phyloP scores from a whole-genome alignment of 225 moss, liverwort and hornwort species.

The Straminergon stramineum region DNA sequence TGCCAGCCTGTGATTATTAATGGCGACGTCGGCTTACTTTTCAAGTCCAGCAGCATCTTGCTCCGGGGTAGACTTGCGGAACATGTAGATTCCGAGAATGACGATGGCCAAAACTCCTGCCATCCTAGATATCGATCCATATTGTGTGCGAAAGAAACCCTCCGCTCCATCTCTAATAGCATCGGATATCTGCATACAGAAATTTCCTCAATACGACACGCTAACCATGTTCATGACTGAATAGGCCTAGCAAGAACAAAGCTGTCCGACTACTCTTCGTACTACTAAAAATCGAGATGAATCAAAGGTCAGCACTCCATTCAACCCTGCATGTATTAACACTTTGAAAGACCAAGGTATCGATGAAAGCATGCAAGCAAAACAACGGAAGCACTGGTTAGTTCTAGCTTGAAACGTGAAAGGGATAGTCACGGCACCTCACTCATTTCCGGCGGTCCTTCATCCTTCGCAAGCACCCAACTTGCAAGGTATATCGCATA shows the following conservation, averaged over 20 bases:
- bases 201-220: neutral
- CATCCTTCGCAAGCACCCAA: conserved; percentile 93
- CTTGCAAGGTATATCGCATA: conserved; percentile 81
- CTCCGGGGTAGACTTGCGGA: conserved; percentile 80
- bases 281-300: neutral
- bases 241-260: neutral
- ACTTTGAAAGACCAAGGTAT: neutral
- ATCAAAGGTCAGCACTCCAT: neutral
- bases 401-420: too few relatives aligned
- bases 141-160: conserved; percentile 92
- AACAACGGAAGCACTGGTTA: neutral
- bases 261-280: neutral
- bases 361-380: neutral
- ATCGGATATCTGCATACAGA: conserved; percentile 69
- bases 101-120: conserved; percentile 73
- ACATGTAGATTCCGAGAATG: conserved; percentile 76
- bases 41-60: conserved; percentile 91
- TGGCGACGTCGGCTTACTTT: conserved; percentile 33
- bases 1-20: neutral
- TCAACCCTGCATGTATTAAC: neutral
- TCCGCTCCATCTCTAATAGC: conserved; percentile 98
- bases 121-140: conserved; percentile 98
- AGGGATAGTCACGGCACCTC: conserved; percentile 35
- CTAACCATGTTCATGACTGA: neutral
- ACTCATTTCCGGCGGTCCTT: conserved; percentile 96